Evolutionary conservation across 495 filamentous ascomycete species (phyloP), one percentile per base, ranked within the genome.

Genomic region (Parathielavia hyrcaniae): DNA sequence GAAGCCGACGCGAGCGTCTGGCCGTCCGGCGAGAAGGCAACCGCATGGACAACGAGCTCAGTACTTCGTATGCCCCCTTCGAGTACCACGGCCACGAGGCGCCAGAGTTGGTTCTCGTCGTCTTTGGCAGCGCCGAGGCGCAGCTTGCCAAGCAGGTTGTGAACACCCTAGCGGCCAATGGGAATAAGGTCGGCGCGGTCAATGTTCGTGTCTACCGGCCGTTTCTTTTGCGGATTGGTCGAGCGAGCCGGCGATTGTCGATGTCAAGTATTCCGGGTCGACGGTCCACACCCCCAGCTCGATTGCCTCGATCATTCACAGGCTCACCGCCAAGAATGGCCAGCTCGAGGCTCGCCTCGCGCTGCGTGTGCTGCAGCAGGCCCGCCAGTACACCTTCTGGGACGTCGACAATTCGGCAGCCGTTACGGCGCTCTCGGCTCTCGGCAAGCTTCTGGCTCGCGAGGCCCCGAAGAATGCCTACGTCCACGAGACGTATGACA

Each of bases 161-260:
- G 4, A 74, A 81, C 36, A 83, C 83, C 20, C 75, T 97, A 50
- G 79, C 84, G 22, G 82, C 82, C 61, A 77, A 83, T 57, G 90
- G 85, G 61, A 78, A 81, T 52, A 86, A 83, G 68, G 81, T 97
- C 54, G 93, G 93, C 59, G 88, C 91, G 17, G 75, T 98, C 64
- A 91, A 88, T 61, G 92, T 97, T 50, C 86, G 93, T 55, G 80
- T 98, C 50, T 97, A 97, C 76, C 83, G 91, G 32, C 93, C 93
- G 1, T 97, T 98, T 69, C 85, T 48, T 96, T 96, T 69, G 84
- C 87, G 19, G 79, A 81, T 57, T 83, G 77, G 72, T 72, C 74
- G 23, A 73, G 79, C 41, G 67, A 79, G 19, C 84, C 88, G 3
- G 61, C 74, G 23, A 83, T 89, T 23, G 69, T 86, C 30, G 95